phyloP scores from a whole-genome alignment of 306 rosid genomes.

The Gynostemma pentaphyllum region DNA sequence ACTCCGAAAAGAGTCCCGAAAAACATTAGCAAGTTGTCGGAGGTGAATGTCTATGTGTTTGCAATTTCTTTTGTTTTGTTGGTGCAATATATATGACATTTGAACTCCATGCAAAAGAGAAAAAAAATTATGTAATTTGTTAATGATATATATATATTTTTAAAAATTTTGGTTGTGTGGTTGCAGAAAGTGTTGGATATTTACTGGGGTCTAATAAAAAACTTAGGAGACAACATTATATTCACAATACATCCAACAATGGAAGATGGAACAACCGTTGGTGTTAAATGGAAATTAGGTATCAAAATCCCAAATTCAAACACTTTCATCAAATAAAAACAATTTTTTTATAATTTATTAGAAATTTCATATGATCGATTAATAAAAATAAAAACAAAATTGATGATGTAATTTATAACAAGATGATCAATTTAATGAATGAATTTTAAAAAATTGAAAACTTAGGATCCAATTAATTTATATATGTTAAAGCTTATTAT shows the following conservation, averaged over 20 bases:
- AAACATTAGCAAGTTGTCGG: constrained; percentile 26
- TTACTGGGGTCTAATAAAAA: constrained; percentile 22
- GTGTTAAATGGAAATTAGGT: constrained; percentile 64
- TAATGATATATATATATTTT: too few relatives aligned
- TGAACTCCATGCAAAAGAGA: too few relatives aligned
- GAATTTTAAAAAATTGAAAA: too few relatives aligned
- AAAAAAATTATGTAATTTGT: too few relatives aligned
- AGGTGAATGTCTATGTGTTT: constrained; percentile 21
- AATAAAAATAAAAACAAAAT: too few relatives aligned
- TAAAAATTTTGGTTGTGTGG: too few relatives aligned
- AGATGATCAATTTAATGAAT: too few relatives aligned
- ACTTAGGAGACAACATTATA: constrained; percentile 25
- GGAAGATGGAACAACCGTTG: constrained; percentile 47
- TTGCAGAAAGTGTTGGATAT: constrained; percentile 58
- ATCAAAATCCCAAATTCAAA: constrained; percentile 1
- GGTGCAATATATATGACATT: too few relatives aligned
- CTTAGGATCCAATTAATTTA: too few relatives aligned
- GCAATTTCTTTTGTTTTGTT: constrained; percentile 34
- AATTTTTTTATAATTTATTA: background rate
- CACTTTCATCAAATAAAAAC: background rate
- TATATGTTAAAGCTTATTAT: too few relatives aligned
- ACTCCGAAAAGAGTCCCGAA: constrained; percentile 34
- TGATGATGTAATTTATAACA: too few relatives aligned
- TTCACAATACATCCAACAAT: constrained; percentile 39
- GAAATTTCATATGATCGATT: too few relatives aligned